Evolutionary conservation across 2,329 filamentous ascomycete species (phyloP).

Genomic region (Gyromitra esculenta): DNA sequence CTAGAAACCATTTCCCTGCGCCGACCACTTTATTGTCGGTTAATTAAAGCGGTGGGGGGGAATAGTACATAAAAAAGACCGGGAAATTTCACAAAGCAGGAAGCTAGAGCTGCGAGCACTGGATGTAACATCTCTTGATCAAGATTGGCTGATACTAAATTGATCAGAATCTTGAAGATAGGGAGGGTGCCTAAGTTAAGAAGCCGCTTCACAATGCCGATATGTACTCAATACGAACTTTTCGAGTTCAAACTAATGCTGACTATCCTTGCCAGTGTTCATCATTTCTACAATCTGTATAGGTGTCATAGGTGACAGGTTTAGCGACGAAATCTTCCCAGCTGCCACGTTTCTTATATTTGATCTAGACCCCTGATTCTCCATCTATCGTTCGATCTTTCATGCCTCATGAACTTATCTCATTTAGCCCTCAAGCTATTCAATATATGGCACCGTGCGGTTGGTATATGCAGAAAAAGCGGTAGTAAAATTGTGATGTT

Average conservation of each 20-base stretch:
- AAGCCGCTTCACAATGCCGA: conserved; percentile 20
- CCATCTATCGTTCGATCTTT: conserved; percentile 31
- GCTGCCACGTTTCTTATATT: conserved; percentile 38
- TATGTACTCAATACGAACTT: conserved; percentile 23
- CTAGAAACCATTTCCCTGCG: conserved; percentile 19
- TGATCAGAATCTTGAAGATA: conserved; percentile 10
- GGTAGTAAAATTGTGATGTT: conserved; percentile 7
- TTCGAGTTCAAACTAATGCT: conserved; percentile 21
- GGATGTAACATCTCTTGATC: conserved; percentile 12
- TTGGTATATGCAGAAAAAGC: background rate
- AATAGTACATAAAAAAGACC: conserved; percentile 31
- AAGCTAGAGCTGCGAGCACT: conserved; percentile 27
- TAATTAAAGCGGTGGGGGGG: conserved; percentile 44
- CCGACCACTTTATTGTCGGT: conserved; percentile 40
- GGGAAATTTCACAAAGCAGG: conserved; percentile 25
- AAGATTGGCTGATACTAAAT: conserved; percentile 30
- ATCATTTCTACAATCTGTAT: conserved; percentile 35
- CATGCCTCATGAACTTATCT: conserved; percentile 7
- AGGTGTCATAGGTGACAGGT: conserved; percentile 9
- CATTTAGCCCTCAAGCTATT: conserved; percentile 20
- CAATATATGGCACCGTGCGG: background rate
- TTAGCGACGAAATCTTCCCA: conserved; percentile 24
- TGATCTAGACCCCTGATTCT: conserved; percentile 32
- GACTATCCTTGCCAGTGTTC: conserved; percentile 22
- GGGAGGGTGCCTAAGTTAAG: conserved; percentile 25